phyloP scores from a whole-genome alignment of 352 stramenopile genomes.

The Phytophthora pisi region DNA sequence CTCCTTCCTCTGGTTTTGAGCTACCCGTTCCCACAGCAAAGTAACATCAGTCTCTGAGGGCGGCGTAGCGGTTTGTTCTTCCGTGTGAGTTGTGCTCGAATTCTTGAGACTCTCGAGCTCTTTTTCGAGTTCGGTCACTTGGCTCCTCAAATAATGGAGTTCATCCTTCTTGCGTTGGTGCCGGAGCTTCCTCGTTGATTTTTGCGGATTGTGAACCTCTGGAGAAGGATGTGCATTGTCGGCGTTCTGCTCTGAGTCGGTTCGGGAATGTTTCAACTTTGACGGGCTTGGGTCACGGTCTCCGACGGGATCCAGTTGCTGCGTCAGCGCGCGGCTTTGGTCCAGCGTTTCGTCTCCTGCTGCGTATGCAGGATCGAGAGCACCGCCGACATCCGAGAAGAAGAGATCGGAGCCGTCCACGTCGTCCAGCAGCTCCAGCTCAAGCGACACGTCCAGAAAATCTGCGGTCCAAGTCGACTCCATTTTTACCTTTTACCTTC shows the following conservation, averaged over 20 bases:
- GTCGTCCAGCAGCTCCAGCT: slow-evolving; percentile 14
- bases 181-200: slow-evolving; percentile 5
- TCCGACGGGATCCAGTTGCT: neutral
- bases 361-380: neutral
- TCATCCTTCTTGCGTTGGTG: slow-evolving; percentile 37
- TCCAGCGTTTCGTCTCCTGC: neutral
- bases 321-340: neutral
- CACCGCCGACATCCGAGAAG: neutral
- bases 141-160: slow-evolving; percentile 33
- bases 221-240: neutral
- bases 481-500: neutral
- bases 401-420: slow-evolving; percentile 15
- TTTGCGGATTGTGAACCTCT: neutral
- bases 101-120: slow-evolving; percentile 24
- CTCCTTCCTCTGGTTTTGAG: slow-evolving; percentile 27
- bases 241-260: neutral
- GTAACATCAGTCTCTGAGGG: neutral
- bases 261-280: neutral
- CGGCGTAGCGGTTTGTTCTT: neutral
- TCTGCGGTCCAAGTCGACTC: neutral
- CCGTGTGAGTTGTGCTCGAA: neutral
- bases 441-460: slow-evolving; percentile 6
- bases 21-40: slow-evolving; percentile 38
- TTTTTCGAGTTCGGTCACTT: slow-evolving; percentile 35
- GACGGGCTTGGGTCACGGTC: slow-evolving; percentile 1